Conservation (phyloP, 1,284 basidiomycete species). For the Psilocybe mexicana region DNA sequence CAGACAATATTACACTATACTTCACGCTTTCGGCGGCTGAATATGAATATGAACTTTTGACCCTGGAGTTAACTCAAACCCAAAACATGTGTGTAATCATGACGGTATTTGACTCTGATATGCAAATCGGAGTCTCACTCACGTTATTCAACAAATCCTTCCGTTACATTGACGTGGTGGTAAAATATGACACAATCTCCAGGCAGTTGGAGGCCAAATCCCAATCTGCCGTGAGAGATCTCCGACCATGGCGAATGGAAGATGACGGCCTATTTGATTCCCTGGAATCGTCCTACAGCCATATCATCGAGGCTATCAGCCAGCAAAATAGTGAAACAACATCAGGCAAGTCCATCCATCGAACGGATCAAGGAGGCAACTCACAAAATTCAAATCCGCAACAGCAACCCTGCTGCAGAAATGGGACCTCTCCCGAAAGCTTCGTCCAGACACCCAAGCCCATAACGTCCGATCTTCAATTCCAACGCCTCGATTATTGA, state of each 20-base stretch:
- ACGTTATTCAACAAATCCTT: neutral
- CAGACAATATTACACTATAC: neutral
- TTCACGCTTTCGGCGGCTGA: constrained; percentile 2
- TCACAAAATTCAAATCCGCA: no score
- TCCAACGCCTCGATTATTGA: neutral
- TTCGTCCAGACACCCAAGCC: no score
- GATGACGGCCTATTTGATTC: neutral
- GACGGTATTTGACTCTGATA: constrained; percentile 2
- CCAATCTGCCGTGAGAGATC: neutral
- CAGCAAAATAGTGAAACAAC: no score
- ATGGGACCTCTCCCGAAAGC: neutral
- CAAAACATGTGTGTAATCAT: neutral
- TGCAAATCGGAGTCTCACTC: neutral
- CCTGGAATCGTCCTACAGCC: neutral
- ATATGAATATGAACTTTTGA: no score
- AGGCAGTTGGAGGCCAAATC: neutral
- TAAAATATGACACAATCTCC: neutral
- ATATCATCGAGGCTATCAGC: neutral
- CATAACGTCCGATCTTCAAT: neutral
- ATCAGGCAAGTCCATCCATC: no score
- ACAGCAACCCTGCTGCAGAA: neutral
- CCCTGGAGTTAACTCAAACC: no score
- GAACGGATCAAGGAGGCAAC: no score
- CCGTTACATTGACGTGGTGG: neutral
- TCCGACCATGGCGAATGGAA: neutral